Percentiles rank a stretch among this genome's conserved stretches.
Evolutionary conservation across 305 asterid species (phyloP).

Genomic region (Stenogyne calaminthoides): DNA sequence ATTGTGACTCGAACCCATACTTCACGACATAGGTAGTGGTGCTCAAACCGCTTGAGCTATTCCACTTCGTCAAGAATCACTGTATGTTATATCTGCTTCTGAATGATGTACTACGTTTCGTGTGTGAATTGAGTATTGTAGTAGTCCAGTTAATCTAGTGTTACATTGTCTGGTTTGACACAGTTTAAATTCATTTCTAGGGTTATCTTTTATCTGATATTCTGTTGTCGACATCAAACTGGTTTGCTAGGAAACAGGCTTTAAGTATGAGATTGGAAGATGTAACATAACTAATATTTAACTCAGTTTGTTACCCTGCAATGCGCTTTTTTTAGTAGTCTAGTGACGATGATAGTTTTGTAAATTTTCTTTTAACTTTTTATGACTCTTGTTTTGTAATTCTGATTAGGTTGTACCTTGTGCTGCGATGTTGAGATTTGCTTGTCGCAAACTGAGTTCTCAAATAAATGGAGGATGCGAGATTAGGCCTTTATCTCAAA

Average conservation of each 20-base stretch:
- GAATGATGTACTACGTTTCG: neutral
- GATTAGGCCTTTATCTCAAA: slow-evolving; percentile 45
- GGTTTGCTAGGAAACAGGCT: neutral
- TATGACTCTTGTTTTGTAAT: neutral
- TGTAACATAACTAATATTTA: neutral
- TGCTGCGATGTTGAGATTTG: slow-evolving; percentile 58
- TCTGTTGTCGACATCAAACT: neutral
- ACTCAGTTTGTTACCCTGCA: neutral
- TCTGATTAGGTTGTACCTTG: slow-evolving; percentile 23
- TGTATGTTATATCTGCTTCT: neutral
- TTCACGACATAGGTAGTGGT: too few species aligned
- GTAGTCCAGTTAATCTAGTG: neutral
- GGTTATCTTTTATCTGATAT: neutral
- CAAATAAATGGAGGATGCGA: slow-evolving; percentile 38
- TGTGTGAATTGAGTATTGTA: neutral
- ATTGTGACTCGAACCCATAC: too few species aligned
- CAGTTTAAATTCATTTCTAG: neutral
- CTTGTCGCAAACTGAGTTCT: slow-evolving; percentile 37
- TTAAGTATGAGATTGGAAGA: neutral
- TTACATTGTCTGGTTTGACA: neutral
- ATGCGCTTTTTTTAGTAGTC: neutral
- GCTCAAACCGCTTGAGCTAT: too few species aligned
- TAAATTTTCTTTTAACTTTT: neutral
- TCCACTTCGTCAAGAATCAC: too few species aligned
- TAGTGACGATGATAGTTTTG: neutral